A percentile compares a stretch with the other conserved stretches of the same genome.
Conservation (phyloP, 345 rosid genomes). For the Garcia nutans region DNA sequence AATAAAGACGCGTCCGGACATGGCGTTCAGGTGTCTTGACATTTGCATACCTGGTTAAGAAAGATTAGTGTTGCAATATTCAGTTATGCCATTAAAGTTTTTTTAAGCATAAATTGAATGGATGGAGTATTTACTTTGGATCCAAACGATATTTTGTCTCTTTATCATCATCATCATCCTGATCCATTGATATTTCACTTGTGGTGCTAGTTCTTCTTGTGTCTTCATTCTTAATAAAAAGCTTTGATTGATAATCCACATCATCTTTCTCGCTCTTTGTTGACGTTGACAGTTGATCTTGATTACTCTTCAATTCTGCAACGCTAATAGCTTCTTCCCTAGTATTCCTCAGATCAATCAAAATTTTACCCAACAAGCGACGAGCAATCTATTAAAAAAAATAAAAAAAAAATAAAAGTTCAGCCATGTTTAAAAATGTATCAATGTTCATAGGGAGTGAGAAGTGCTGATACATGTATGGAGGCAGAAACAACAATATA, state of each 20-base stretch:
- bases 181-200: conserved; percentile 61
- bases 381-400: conserved; percentile 89
- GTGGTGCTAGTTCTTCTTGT: conserved; percentile 53
- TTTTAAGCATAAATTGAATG: conserved; percentile 6
- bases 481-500: neutral
- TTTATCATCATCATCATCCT: conserved; percentile 91
- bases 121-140: conserved; percentile 59
- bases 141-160: conserved; percentile 95
- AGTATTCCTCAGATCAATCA: conserved; percentile 96
- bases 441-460: neutral
- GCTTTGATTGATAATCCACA: conserved; percentile 49
- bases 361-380: conserved; percentile 88
- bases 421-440: neutral
- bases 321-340: conserved; percentile 94
- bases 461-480: neutral
- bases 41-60: conserved; percentile 77
- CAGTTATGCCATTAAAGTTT: neutral
- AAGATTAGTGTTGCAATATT: conserved; percentile 6
- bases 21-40: conserved; percentile 99
- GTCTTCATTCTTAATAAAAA: conserved; percentile 56
- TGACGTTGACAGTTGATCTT: conserved; percentile 53
- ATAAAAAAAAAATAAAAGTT: conserved; percentile 8
- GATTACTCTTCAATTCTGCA: conserved; percentile 76
- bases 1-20: conserved; percentile 95
- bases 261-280: conserved; percentile 52